These are phyloP conservation scores for Tetrapisispora arboricola DNA, from an alignment of 805 yeast genomes.

Conservation along the genomic window DNA sequence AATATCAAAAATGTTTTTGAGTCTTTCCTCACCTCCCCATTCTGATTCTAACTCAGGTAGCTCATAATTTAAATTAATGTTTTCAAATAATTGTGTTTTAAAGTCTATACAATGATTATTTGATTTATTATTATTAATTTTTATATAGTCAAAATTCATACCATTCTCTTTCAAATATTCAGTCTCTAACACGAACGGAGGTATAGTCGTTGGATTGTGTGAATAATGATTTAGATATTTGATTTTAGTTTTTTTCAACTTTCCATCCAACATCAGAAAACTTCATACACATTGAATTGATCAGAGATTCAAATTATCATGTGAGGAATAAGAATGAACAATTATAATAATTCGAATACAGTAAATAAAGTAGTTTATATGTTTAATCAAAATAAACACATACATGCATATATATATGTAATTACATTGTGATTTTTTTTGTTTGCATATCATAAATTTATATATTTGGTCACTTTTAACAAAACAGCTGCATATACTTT, in stretches of 20 bases:
- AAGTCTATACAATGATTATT: conserved; percentile 18
- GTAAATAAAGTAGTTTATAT: no score
- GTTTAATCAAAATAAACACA: no score
- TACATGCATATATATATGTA: no score
- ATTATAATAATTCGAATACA: no score
- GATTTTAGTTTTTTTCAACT: background rate
- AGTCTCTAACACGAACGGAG: conserved; percentile 54
- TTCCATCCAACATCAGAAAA: background rate
- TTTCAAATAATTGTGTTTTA: conserved; percentile 1
- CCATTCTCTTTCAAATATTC: conserved; percentile 15
- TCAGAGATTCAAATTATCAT: no score
- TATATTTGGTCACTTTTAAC: no score
- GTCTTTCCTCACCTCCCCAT: conserved; percentile 67
- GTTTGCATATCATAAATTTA: no score
- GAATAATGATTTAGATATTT: conserved; percentile 25
- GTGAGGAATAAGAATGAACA: no score
- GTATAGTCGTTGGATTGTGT: conserved; percentile 37
- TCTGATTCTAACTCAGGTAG: conserved; percentile 37
- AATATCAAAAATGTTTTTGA: conserved; percentile 39
- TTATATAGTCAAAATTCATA: conserved; percentile 39
- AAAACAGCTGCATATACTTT: no score
- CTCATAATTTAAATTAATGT: conserved; percentile 9
- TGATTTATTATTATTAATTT: conserved; percentile 32
- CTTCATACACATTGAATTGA: no score
- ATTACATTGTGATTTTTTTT: no score